phyloP scores from a whole-genome alignment of 768 basidiomycete species.

The Multifurca ochricompacta region DNA sequence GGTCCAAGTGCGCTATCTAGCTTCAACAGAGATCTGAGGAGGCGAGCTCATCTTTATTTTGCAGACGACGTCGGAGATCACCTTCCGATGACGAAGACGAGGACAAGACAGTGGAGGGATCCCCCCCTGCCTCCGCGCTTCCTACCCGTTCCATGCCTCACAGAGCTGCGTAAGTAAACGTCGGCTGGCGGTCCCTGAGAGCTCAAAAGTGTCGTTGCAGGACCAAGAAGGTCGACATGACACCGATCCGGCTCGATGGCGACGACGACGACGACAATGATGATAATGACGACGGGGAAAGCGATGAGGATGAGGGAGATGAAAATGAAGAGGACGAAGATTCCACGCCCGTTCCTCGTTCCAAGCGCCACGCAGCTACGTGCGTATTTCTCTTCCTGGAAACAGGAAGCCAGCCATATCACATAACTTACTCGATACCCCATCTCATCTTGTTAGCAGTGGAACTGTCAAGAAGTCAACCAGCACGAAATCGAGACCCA shows the following conservation, averaged over 20 bases:
- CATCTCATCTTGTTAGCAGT: not conserved
- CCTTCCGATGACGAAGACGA: conserved; percentile 38
- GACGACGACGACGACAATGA: conserved; percentile 33
- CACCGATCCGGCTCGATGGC: conserved; percentile 20
- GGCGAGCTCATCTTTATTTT: not conserved
- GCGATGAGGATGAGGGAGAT: conserved; percentile 21
- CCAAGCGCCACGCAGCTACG: not conserved
- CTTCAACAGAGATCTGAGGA: not conserved
- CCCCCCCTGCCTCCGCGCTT: conserved; percentile 31
- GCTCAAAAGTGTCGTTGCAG: conserved; percentile 22
- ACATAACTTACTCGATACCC: not conserved
- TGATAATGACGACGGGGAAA: conserved; percentile 31
- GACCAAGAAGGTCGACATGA: conserved; percentile 19
- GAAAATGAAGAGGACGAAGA: conserved; percentile 16
- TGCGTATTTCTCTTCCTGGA: not conserved
- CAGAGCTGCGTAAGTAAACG: conserved; percentile 47
- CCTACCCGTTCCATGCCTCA: conserved; percentile 50
- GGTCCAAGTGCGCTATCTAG: conserved; percentile 24
- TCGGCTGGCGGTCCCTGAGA: conserved; percentile 30
- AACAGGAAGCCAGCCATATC: not conserved
- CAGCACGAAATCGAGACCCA: not conserved
- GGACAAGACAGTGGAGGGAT: conserved; percentile 26
- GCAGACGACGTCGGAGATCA: conserved; percentile 51
- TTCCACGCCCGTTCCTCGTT: conserved; percentile 17
- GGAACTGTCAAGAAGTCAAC: not conserved